Conservation (phyloP, 2,329 filamentous ascomycete species). For the Cercospora berteroae region DNA sequence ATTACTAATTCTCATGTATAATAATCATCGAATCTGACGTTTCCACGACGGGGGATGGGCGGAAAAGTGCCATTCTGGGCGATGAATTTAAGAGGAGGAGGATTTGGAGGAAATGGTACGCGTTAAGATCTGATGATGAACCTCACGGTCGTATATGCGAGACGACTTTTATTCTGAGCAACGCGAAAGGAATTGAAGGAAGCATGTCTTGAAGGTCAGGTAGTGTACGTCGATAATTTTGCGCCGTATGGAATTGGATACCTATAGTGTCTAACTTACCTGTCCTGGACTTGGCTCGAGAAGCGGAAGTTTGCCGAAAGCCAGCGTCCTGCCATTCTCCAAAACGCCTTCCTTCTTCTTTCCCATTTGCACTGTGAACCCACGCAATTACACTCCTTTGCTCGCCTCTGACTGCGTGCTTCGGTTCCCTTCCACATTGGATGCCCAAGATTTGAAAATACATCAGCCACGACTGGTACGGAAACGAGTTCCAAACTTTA, state of each 20-base stretch:
- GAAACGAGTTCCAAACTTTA: background rate
- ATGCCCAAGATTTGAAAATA: background rate
- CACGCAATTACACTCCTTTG: background rate
- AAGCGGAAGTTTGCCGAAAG: background rate
- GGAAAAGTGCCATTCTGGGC: background rate
- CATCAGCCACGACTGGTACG: background rate
- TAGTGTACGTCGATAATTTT: background rate
- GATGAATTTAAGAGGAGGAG: background rate
- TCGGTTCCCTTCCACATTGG: background rate
- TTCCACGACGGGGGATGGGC: background rate
- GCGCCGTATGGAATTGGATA: background rate
- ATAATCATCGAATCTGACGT: background rate
- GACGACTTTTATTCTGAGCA: background rate
- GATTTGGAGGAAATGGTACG: background rate
- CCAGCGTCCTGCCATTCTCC: slow-evolving; percentile 1
- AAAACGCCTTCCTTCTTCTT: background rate
- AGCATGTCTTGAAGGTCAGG: background rate
- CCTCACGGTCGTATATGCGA: background rate
- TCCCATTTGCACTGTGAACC: background rate
- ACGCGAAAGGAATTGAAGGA: background rate
- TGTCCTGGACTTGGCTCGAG: background rate
- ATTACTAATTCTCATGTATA: slow-evolving; percentile 5
- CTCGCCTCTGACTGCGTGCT: background rate
- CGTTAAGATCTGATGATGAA: background rate
- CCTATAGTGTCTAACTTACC: background rate